Evolutionary conservation across 805 yeast genomes (phyloP), one percentile per base, ranked within the genome.

Genomic region (Huiozyma sinensis): DNA sequence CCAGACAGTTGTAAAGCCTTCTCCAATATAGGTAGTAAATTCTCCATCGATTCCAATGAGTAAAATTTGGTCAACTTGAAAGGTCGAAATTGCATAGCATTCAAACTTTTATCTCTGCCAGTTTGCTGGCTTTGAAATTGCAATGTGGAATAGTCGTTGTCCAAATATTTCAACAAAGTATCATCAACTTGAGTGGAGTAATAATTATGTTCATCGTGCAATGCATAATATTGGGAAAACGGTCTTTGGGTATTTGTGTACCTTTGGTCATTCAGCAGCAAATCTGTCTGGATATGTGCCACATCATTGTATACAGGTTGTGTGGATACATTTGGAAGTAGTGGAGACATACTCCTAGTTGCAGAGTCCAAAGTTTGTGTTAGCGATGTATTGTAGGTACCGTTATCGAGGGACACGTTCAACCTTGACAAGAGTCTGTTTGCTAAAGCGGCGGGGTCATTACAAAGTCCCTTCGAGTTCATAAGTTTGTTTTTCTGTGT

Each of bases 391-490:
- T 55, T 40, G 41, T 67, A 67, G 13, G 71, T 73, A 7, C 70
- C 72, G 50, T 75, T 79, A n/a, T 71, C 64, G 38, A 77, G 53
- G 7, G 75, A 76, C 38, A 81, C 69, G 45, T 71, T 73, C 42
- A 81, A 62, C 31, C 69, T 73, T 31, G 72, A 69, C 46, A 80
- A 58, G 39, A 81, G 54, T 43, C 68, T 68, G 3, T 74, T 66
- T 1, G 82, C 76, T 30, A 81, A 59, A 12, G 65, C 55, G 6
- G 67, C 50, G 2, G 85, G 74, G 50, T 80, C 76, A 24, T 63
- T 67, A 52, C 85, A 79, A 46, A 70, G 52, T 0, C 80, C 83
- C 34, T 68, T 63, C 2, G 60, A 53, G 38, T 70, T 66, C 10
- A 75, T 64, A 36, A 76, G 67, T 4, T 62, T 54, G 49, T 74